Conservation (phyloP, 257 asterid species). For the Primulina tabacum region DNA sequence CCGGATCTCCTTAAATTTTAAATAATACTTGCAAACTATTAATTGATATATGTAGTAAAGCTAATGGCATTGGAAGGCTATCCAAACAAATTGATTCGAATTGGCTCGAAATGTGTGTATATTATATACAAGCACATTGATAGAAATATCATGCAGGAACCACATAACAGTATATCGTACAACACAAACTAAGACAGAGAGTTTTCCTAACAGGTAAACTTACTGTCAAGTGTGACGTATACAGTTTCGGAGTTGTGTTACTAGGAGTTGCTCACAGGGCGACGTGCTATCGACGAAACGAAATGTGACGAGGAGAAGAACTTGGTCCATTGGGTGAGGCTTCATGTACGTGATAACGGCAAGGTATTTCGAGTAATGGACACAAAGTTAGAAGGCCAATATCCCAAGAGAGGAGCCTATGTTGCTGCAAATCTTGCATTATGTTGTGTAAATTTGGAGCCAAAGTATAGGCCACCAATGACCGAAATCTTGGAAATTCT, state of each 20-base stretch:
- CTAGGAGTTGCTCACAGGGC: conserved; percentile 53
- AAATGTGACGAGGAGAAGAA: conserved; percentile 40
- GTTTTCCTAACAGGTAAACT: conserved; percentile 33
- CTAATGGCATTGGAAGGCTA: no score
- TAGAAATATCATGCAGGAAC: no score
- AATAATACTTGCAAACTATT: no score
- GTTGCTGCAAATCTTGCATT: conserved; percentile 50
- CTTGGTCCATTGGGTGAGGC: conserved; percentile 41
- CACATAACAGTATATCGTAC: no score
- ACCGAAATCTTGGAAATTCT: conserved; percentile 47
- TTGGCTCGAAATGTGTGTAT: no score
- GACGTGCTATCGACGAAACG: conserved; percentile 39
- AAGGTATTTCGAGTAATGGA: conserved; percentile 50
- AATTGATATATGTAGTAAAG: no score
- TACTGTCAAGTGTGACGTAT: conserved; percentile 44
- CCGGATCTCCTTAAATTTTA: no score
- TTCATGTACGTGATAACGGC: conserved; percentile 38
- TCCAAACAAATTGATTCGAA: no score
- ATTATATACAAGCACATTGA: no score
- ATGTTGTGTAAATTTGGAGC: conserved; percentile 41
- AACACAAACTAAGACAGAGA: neutral
- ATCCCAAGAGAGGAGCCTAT: conserved; percentile 47
- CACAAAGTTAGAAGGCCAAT: conserved; percentile 48
- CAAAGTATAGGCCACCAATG: conserved; percentile 55
- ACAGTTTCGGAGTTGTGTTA: conserved; percentile 50